These are phyloP conservation scores for Alternaria sp. DNA, from an alignment of 2,329 filamentous ascomycete genomes.

Conservation along the genomic window DNA sequence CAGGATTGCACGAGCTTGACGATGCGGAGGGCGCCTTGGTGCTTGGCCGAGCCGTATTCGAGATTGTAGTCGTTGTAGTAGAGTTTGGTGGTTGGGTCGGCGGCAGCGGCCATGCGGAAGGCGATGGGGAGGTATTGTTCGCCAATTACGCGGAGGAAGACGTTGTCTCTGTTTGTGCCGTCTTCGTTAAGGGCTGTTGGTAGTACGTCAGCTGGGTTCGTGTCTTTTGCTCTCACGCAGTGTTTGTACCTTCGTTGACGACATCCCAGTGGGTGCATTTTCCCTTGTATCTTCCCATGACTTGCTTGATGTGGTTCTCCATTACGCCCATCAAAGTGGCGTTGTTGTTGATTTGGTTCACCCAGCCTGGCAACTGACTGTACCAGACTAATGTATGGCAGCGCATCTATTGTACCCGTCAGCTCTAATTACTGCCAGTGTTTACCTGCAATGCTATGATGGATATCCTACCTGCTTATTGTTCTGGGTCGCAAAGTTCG, in stretches of 20 bases:
- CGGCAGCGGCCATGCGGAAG: constrained; percentile 62
- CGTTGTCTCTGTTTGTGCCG: constrained; percentile 58
- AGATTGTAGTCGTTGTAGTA: constrained; percentile 71
- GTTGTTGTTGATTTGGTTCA: constrained; percentile 43
- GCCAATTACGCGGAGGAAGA: constrained; percentile 64
- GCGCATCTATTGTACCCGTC: constrained; percentile 19
- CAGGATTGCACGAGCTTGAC: constrained; percentile 48
- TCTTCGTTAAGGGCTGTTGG: constrained; percentile 62
- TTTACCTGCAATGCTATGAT: not conserved
- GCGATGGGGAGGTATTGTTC: constrained; percentile 64
- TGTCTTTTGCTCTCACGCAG: not conserved
- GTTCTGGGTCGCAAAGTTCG: constrained; percentile 45
- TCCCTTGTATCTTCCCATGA: constrained; percentile 46
- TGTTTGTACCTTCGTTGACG: constrained; percentile 40
- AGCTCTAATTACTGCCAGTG: not conserved
- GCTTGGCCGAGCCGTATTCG: constrained; percentile 58
- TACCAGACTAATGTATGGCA: constrained; percentile 53
- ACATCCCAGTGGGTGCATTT: constrained; percentile 48
- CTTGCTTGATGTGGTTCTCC: constrained; percentile 47
- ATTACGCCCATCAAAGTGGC: constrained; percentile 47
- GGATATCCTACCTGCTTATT: constrained; percentile 25
- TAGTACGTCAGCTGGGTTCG: not conserved
- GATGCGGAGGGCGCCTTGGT: constrained; percentile 38
- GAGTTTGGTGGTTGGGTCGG: constrained; percentile 64
- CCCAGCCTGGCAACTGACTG: constrained; percentile 47